Evolutionary conservation across 192 early-diverging fungal species (phyloP).

Genomic region (Cetraspora pellucida): DNA sequence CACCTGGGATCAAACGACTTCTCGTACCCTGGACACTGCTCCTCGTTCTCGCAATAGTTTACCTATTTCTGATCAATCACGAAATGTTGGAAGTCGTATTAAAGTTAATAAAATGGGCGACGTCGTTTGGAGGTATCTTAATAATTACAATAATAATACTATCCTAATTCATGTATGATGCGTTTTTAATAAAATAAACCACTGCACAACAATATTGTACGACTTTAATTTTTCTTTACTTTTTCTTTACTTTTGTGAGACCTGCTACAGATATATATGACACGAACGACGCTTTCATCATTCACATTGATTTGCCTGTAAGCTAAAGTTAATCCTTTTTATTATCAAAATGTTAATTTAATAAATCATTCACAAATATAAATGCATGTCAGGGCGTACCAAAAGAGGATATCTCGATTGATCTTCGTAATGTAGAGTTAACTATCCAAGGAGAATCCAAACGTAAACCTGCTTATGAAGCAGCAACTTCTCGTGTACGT

Average conservation of each 20-base stretch:
- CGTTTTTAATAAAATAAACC: too few relatives aligned
- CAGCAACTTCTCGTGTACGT: slow-evolving; percentile 8
- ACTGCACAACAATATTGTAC: too few relatives aligned
- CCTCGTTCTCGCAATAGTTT: too few relatives aligned
- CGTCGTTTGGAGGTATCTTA: too few relatives aligned
- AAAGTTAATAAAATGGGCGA: too few relatives aligned
- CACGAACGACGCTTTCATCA: background rate
- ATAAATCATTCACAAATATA: background rate
- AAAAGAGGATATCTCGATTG: background rate
- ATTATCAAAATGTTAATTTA: background rate
- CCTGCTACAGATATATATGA: background rate
- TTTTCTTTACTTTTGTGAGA: background rate
- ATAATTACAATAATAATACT: too few relatives aligned
- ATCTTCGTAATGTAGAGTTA: background rate
- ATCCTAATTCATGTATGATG: too few relatives aligned
- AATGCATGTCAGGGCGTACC: background rate
- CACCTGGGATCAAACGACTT: too few relatives aligned
- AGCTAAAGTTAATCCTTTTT: background rate
- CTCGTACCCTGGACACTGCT: too few relatives aligned
- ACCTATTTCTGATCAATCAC: too few relatives aligned
- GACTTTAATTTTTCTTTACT: too few relatives aligned
- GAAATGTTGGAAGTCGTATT: too few relatives aligned
- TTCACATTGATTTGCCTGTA: slow-evolving; percentile 7
- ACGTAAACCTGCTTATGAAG: background rate
- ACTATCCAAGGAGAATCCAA: background rate